These are phyloP conservation scores for Monosporascus sp. DNA, from an alignment of 2,329 filamentous ascomycete species.

Conservation along the genomic window DNA sequence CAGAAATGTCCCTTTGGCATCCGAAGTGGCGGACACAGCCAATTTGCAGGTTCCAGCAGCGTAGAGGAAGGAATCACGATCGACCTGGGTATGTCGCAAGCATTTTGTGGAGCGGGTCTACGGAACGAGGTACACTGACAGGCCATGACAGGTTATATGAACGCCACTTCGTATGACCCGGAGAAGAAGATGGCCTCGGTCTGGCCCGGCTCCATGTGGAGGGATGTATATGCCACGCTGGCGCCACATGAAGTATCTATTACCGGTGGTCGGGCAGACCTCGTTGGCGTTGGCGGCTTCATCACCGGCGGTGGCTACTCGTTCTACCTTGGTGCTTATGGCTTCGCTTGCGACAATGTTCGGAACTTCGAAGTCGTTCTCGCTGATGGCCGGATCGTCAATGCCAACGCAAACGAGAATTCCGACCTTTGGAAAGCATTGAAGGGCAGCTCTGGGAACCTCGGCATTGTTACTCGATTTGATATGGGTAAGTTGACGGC, in stretches of 20 bases:
- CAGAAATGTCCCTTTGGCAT: constrained; percentile 16
- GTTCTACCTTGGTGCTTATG: constrained; percentile 23
- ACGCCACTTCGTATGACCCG: constrained; percentile 25
- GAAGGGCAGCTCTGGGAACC: constrained; percentile 38
- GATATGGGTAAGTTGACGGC: constrained; percentile 1
- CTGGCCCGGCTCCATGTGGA: constrained; percentile 24
- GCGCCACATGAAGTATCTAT: constrained; percentile 20
- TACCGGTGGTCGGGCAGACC: constrained; percentile 19
- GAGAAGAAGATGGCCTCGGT: constrained; percentile 25
- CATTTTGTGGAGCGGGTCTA: neutral
- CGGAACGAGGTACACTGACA: neutral
- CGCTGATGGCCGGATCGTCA: constrained; percentile 33
- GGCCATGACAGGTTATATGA: constrained; percentile 20
- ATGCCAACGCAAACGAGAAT: constrained; percentile 28
- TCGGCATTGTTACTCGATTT: constrained; percentile 26
- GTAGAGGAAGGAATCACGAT: constrained; percentile 20
- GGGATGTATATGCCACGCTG: constrained; percentile 18
- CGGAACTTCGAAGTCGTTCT: constrained; percentile 37
- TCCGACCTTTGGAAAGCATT: constrained; percentile 36
- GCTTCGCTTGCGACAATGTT: constrained; percentile 37
- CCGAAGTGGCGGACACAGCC: constrained; percentile 22
- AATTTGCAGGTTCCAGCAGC: constrained; percentile 18
- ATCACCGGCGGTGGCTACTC: constrained; percentile 23
- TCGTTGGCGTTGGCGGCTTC: constrained; percentile 25
- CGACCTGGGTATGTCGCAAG: constrained; percentile 14